Evolutionary conservation across 2,329 filamentous ascomycete genomes (phyloP).

Genomic region (Teratosphaeria gauchensis): DNA sequence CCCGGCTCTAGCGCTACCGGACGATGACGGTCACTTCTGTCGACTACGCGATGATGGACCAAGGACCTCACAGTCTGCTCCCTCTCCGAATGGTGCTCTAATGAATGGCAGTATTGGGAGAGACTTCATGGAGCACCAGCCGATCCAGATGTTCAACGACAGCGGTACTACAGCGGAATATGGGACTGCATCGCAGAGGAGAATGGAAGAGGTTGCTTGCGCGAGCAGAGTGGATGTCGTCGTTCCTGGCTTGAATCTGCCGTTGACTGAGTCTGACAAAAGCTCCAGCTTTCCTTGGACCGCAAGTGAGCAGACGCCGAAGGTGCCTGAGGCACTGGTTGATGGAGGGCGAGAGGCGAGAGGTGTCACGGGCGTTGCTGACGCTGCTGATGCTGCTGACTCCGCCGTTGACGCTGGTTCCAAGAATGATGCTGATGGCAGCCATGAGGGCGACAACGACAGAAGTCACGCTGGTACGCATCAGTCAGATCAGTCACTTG

Average conservation of each 20-base stretch:
- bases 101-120: slow-evolving; percentile 9
- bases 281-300: slow-evolving; percentile 21
- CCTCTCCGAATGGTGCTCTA: slow-evolving; percentile 8
- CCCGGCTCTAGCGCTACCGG: not conserved
- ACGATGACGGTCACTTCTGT: slow-evolving; percentile 6
- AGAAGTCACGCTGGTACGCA: not conserved
- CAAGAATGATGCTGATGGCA: not conserved
- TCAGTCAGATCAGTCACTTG: not conserved
- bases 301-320: slow-evolving; percentile 9
- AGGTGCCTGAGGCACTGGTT: not conserved
- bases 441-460: not conserved
- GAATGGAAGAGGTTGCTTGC: slow-evolving; percentile 29
- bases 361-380: not conserved
- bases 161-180: slow-evolving; percentile 34
- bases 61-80: too few relatives aligned
- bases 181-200: slow-evolving; percentile 31
- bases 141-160: slow-evolving; percentile 30
- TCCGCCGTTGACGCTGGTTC: not conserved
- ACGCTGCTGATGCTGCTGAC: not conserved
- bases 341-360: too few relatives aligned
- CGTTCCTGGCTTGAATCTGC: slow-evolving; percentile 1
- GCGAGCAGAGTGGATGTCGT: not conserved
- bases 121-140: slow-evolving; percentile 31
- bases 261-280: slow-evolving; percentile 5
- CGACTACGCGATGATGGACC: not conserved